Conservation (phyloP, 2,329 filamentous ascomycete genomes). For the Colletotrichum lindemuthianum region DNA sequence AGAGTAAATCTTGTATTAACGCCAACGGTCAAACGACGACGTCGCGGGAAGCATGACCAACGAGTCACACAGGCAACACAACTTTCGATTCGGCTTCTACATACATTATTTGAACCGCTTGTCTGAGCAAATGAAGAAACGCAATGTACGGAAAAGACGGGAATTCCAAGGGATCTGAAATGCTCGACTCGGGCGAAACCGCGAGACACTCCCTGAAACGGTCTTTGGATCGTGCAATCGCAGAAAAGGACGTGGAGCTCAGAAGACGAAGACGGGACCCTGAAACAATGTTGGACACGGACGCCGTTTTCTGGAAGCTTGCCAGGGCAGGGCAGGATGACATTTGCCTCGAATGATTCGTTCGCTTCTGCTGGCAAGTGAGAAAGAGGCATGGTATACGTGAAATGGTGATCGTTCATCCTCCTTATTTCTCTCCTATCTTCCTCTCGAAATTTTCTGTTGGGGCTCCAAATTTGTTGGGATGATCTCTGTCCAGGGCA, state of each 20-base stretch:
- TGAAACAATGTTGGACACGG: conserved; percentile 33
- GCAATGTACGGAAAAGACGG: not conserved
- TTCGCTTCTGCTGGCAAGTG: conserved; percentile 16
- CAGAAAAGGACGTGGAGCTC: not conserved
- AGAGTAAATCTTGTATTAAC: conserved; percentile 34
- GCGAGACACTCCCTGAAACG: conserved; percentile 32
- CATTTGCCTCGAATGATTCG: conserved; percentile 7
- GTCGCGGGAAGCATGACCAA: not conserved
- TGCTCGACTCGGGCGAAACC: conserved; percentile 28
- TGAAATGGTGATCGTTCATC: not conserved
- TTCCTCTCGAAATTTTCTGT: conserved; percentile 33
- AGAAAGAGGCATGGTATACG: not conserved
- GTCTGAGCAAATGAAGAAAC: not conserved
- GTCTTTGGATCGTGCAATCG: not conserved
- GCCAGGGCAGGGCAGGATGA: conserved; percentile 21
- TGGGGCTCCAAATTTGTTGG: conserved; percentile 32
- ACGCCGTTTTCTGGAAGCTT: conserved; percentile 34
- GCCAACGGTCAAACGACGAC: conserved; percentile 12
- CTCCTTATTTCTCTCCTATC: conserved; percentile 1
- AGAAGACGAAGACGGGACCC: conserved; percentile 9
- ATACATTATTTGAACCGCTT: not conserved
- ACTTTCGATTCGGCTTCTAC: no score
- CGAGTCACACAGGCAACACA: no score
- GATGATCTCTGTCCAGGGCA: conserved; percentile 31
- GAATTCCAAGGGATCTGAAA: no score